phyloP scores from a whole-genome alignment of 2,329 filamentous ascomycete genomes.

The Tolypocladium ovalisporum region DNA sequence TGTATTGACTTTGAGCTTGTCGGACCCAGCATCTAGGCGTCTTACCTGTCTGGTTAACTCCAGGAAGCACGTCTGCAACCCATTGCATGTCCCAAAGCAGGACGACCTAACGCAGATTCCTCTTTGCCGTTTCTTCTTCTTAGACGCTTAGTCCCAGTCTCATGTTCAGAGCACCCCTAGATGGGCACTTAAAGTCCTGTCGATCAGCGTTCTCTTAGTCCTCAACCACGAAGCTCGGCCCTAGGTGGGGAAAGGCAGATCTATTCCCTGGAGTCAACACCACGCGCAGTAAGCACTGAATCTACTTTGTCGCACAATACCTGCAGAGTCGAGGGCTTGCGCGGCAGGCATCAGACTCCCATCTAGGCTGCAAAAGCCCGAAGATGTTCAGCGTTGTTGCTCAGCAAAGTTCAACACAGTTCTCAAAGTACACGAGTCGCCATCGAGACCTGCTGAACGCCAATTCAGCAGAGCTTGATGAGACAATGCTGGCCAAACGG shows the following conservation, averaged over 20 bases:
- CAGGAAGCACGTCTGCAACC: not conserved
- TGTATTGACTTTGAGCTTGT: not conserved
- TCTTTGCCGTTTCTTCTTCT: too few relatives aligned
- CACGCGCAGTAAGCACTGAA: fast-evolving
- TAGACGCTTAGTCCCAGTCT: too few relatives aligned
- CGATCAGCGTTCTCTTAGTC: not conserved
- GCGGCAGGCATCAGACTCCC: not conserved
- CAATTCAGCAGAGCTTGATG: not conserved
- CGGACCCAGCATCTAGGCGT: not conserved
- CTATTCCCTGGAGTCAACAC: too few relatives aligned
- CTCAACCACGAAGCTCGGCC: too few relatives aligned
- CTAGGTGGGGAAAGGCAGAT: too few relatives aligned
- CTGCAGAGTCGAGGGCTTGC: not conserved
- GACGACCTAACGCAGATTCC: not conserved
- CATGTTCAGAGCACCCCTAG: too few relatives aligned
- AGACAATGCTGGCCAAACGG: not conserved
- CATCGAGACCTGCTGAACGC: not conserved
- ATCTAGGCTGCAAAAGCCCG: not conserved
- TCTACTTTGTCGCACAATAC: too few relatives aligned
- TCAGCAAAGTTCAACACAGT: not conserved
- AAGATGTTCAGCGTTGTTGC: too few relatives aligned
- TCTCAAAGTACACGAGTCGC: not conserved
- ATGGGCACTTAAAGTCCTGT: not conserved
- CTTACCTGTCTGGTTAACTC: not conserved
- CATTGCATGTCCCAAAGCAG: not conserved